A percentile compares a stretch with the other conserved stretches of the same genome.
Conservation (phyloP, 2,329 filamentous ascomycete genomes). For the Hypoxylon sp. region DNA sequence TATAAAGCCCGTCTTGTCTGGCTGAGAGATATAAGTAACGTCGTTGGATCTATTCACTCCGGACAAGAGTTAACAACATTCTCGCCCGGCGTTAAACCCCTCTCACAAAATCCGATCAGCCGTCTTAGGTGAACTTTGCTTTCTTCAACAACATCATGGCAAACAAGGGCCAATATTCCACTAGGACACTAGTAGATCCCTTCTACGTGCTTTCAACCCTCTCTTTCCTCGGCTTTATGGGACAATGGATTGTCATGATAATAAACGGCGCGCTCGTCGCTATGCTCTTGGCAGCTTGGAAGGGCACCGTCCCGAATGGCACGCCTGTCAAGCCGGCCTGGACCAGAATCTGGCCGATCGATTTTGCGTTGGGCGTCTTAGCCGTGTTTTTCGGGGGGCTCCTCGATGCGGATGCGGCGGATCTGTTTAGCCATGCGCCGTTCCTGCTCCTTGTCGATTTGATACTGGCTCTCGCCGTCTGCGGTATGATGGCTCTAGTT, state of each 20-base stretch:
- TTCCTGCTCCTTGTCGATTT: slow-evolving; percentile 28
- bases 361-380: slow-evolving; percentile 19
- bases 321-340: slow-evolving; percentile 21
- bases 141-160: slow-evolving; percentile 6
- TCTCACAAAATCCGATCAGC: too few relatives aligned
- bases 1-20: not conserved
- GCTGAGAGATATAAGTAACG: not conserved
- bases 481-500: slow-evolving; percentile 19
- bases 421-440: slow-evolving; percentile 10
- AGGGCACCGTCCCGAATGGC: slow-evolving; percentile 16
- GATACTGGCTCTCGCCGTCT: slow-evolving; percentile 27
- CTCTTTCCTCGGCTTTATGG: slow-evolving; percentile 17
- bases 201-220: slow-evolving; percentile 14
- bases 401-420: slow-evolving; percentile 10
- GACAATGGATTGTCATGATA: slow-evolving; percentile 26
- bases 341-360: slow-evolving; percentile 30
- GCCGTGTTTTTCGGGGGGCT: slow-evolving; percentile 20
- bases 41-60: not conserved
- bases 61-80: not conserved
- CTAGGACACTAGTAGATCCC: slow-evolving; percentile 1
- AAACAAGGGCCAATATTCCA: not conserved
- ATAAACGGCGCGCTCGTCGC: slow-evolving; percentile 25
- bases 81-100: not conserved
- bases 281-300: slow-evolving; percentile 22
- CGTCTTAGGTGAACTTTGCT: not conserved